Conservation (phyloP, 208 protist genomes). For the Angomonas ambiguus region DNA sequence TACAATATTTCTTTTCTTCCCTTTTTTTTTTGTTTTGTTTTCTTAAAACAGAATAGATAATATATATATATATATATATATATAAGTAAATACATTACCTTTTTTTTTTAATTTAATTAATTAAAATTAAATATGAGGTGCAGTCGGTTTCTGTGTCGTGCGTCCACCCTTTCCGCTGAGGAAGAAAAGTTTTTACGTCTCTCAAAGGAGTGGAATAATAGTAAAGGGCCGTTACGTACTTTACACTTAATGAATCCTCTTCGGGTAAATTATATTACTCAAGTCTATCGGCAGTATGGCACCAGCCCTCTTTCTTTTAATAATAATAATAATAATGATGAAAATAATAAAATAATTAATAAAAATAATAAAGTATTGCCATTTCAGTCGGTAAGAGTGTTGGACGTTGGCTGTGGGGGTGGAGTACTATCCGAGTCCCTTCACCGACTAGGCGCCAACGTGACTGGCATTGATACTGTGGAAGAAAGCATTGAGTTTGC, state of each 20-base stretch:
- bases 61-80: too few relatives aligned
- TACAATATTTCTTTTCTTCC: neutral
- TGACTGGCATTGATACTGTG: slow-evolving; percentile 89
- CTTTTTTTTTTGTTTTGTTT: neutral
- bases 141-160: too few relatives aligned
- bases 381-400: slow-evolving; percentile 32
- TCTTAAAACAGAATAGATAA: neutral
- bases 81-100: neutral
- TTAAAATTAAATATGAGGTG: too few relatives aligned
- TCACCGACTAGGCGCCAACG: slow-evolving; percentile 78
- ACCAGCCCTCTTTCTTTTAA: too few relatives aligned
- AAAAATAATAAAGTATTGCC: neutral
- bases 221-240: too few relatives aligned
- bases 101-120: neutral
- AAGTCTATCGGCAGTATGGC: too few relatives aligned
- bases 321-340: too few relatives aligned
- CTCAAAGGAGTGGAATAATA: too few relatives aligned
- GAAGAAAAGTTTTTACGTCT: too few relatives aligned
- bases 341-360: neutral
- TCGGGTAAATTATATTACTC: too few relatives aligned
- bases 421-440: slow-evolving; percentile 89
- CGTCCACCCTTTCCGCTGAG: too few relatives aligned
- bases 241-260: too few relatives aligned
- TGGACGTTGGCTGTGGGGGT: slow-evolving; percentile 92
- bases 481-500: slow-evolving; percentile 80